Percentiles rank a stretch among this genome's conserved stretches.
Evolutionary conservation across 106 monocot genomes (phyloP).

Genomic region (Amphibolis antarctica): DNA sequence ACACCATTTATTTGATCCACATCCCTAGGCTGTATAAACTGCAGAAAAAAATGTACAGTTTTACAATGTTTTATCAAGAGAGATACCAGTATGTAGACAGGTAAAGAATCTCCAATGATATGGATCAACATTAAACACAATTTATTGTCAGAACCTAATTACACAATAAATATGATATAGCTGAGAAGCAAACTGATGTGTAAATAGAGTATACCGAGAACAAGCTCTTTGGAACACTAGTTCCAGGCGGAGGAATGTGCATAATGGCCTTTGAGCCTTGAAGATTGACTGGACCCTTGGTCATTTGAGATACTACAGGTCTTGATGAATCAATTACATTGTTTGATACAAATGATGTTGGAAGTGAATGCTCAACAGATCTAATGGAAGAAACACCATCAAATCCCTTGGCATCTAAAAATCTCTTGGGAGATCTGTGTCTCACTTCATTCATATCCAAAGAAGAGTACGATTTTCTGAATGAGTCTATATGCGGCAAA

Average conservation of each 20-base stretch:
- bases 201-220: slow-evolving; percentile 26
- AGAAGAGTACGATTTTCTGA: slow-evolving; percentile 34
- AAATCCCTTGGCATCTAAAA: slow-evolving; percentile 29
- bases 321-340: slow-evolving; percentile 33
- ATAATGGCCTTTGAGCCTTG: slow-evolving; percentile 26
- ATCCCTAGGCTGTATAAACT: too few relatives aligned
- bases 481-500: slow-evolving; percentile 38
- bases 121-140: too few relatives aligned
- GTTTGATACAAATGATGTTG: slow-evolving; percentile 17
- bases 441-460: slow-evolving; percentile 26
- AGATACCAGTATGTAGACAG: too few relatives aligned
- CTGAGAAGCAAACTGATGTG: background rate
- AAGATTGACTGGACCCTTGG: slow-evolving; percentile 25
- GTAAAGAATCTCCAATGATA: too few relatives aligned
- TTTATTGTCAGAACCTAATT: background rate
- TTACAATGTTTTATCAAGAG: too few relatives aligned
- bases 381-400: slow-evolving; percentile 29
- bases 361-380: slow-evolving; percentile 27
- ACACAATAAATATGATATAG: background rate
- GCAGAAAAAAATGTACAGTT: too few relatives aligned
- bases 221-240: slow-evolving; percentile 22
- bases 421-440: slow-evolving; percentile 52
- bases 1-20: too few relatives aligned
- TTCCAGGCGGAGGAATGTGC: slow-evolving; percentile 25
- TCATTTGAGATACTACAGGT: slow-evolving; percentile 14